Percentiles rank a stretch among this genome's conserved stretches.
These are phyloP conservation scores for Fusarium brevicatenulatum DNA, from an alignment of 2,329 filamentous ascomycete species.

Conservation along the genomic window DNA sequence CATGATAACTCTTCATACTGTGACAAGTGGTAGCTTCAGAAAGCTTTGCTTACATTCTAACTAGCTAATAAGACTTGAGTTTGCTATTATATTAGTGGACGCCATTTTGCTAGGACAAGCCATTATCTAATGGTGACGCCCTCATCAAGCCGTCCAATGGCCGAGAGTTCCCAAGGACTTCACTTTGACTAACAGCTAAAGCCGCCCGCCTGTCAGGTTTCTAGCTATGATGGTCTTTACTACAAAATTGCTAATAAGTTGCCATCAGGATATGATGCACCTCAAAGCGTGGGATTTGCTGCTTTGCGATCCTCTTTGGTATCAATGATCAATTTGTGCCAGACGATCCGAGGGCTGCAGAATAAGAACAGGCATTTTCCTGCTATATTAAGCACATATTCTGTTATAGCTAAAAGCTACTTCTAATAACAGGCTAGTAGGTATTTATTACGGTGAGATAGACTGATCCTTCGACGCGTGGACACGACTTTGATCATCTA, in stretches of 20 bases:
- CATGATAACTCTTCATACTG: not conserved
- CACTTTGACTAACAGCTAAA: not conserved
- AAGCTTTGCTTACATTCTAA: no score
- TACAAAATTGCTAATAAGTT: no score
- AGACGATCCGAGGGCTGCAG: not conserved
- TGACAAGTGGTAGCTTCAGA: not conserved
- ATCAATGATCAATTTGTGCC: not conserved
- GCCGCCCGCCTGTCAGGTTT: not conserved
- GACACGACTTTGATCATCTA: not conserved
- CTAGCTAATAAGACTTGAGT: not conserved
- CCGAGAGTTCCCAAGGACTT: not conserved
- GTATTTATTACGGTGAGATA: not conserved
- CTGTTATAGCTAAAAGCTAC: fast-evolving
- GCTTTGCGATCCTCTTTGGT: not conserved
- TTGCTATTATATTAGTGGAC: not conserved
- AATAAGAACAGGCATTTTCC: not conserved
- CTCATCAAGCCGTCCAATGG: not conserved
- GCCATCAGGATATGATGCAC: no score
- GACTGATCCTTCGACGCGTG: not conserved
- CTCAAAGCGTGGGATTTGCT: no score
- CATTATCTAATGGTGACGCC: constrained; percentile 4
- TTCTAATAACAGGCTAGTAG: no score
- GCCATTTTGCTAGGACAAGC: not conserved
- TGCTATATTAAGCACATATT: fast-evolving
- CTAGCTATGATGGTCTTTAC: fast-evolving